Evolutionary conservation across 2,329 filamentous ascomycete species (phyloP), one percentile per base, ranked within the genome.

Genomic region (Trichoderma sp.): DNA sequence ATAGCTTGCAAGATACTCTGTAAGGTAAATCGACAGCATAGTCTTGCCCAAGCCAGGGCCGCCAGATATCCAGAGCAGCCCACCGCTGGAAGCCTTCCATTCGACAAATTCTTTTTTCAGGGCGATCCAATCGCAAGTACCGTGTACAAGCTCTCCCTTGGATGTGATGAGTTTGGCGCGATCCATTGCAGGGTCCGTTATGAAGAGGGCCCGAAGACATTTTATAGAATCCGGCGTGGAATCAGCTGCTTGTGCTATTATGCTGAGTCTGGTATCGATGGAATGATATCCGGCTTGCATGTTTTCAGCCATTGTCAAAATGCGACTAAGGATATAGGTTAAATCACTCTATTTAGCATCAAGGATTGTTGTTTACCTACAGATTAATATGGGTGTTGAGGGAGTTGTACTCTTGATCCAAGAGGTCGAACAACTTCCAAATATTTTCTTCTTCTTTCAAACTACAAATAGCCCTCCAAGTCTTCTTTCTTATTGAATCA

Each of bases 31-130:
- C 0, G 64, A 59, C 7, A 67, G 15, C 64, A 67, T 67, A 3
- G 64, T 67, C 25, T 67, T 67, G 1, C 64, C 64, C 1, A 53
- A 12, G 15, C 64, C 64, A 8, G 64, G 64, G 9, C 64, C 64
- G 2, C 64, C 64, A 2, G 54, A 59, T 57, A 67, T 60, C 64
- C 64, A 67, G 12, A 67, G 64, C 27, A 67, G 29, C 3, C 64
- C 64, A 1, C 53, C 54, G 0, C 37, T 9, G 3, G 64, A 60
- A 6, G 4, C 29, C 17, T 1, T n/a, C 64, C 64, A 67, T 32
- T 67, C n/a, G 25, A 45, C 2, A n/a, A 67, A 67, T 5, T 67
- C 54, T 5, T 34, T 25, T 0, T 22, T 53, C 17, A 53, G 15
- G 1, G 45, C 10, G 4, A 67, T 37, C 64, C 64, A 67, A 7